A percentile compares a stretch with the other conserved stretches of the same genome.
Evolutionary conservation across 371 early-diverging fungal genomes (phyloP).

Genomic region (Mucor indicus): DNA sequence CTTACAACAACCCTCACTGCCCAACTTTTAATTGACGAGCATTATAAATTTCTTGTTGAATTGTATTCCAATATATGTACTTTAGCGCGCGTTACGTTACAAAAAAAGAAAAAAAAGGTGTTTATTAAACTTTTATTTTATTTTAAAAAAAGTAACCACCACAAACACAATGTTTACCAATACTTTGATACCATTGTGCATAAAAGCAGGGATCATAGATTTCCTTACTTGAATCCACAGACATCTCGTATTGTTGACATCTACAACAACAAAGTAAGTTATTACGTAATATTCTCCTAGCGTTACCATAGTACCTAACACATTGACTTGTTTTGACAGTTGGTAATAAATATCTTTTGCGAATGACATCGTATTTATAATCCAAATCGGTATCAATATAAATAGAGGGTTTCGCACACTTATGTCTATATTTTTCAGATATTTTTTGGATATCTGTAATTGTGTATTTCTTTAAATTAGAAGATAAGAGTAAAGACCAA

Average conservation of each 20-base stretch:
- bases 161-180: not conserved
- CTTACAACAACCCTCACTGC: no score
- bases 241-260: conserved; percentile 27
- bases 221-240: conserved; percentile 12
- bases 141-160: not conserved
- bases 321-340: conserved; percentile 7
- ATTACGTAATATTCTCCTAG: no score
- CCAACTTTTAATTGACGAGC: no score
- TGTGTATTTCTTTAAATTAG: conserved; percentile 5
- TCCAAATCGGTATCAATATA: conserved; percentile 27
- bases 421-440: conserved; percentile 23
- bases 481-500: conserved; percentile 19
- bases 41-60: no score
- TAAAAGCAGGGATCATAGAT: not conserved
- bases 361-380: conserved; percentile 30
- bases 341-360: conserved; percentile 21
- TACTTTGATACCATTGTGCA: not conserved
- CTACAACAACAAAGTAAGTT: no score
- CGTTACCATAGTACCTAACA: no score
- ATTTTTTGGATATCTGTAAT: conserved; percentile 15
- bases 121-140: no score
- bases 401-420: conserved; percentile 35
- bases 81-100: no score
- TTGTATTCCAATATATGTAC: no score
- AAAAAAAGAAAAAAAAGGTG: no score